A percentile compares a stretch with the other conserved stretches of the same genome.
Evolutionary conservation across 257 asterid genomes (phyloP).

Genomic region (Oldenlandia corymbosa): DNA sequence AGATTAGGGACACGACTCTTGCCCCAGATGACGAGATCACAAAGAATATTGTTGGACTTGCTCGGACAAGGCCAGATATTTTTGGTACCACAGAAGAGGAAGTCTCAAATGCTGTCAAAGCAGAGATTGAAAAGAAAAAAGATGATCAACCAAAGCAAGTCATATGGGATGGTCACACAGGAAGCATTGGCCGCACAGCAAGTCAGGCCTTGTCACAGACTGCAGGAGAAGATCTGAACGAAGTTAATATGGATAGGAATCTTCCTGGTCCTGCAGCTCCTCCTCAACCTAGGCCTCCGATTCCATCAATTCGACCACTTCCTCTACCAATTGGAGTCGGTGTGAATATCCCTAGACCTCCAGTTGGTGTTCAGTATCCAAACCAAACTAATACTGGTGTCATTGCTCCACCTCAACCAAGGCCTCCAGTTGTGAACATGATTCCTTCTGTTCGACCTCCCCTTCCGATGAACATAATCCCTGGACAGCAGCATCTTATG

Average conservation of each 20-base stretch:
- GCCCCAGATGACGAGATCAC: constrained; percentile 95
- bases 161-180: constrained; percentile 96
- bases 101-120: constrained; percentile 93
- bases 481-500: constrained; percentile 59
- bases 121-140: constrained; percentile 87
- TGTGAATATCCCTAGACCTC: constrained; percentile 75
- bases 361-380: constrained; percentile 48
- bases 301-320: constrained; percentile 67
- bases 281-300: constrained; percentile 68
- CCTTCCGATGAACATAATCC: constrained; percentile 66
- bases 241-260: constrained; percentile 46
- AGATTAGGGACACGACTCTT: constrained; percentile 86
- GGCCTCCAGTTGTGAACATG: constrained; percentile 55
- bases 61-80: constrained; percentile 87
- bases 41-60: constrained; percentile 88
- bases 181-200: constrained; percentile 91
- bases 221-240: constrained; percentile 51
- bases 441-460: constrained; percentile 62
- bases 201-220: constrained; percentile 87
- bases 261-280: constrained; percentile 83
- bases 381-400: constrained; percentile 36
- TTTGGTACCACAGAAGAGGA: constrained; percentile 98
- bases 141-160: constrained; percentile 96
- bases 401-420: constrained; percentile 62
- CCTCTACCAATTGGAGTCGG: constrained; percentile 87